Evolutionary conservation across 2,329 filamentous ascomycete genomes (phyloP), one percentile per base, ranked within the genome.

Genomic region (Paracorniculantispora psalliotae): DNA sequence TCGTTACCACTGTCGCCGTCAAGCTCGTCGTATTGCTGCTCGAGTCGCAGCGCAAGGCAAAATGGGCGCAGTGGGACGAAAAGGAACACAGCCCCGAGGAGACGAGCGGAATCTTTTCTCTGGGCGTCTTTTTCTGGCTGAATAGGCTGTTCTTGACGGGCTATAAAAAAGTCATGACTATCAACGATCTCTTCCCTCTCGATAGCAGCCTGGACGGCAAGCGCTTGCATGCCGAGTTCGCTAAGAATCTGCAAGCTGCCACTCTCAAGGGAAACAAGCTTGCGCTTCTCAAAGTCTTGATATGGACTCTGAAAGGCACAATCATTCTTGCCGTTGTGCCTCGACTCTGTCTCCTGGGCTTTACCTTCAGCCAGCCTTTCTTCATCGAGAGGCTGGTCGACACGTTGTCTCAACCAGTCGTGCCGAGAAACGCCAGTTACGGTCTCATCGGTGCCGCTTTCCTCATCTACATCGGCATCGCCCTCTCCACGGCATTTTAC

Each of bases 351-450:
- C 64, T 75, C 4, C 68, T 75, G 4, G 75, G 69, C 13, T 76
- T 78, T 61, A 73, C 66, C 19, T 75, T 76, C 43, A 75, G 74
- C 39, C 75, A 77, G 48, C 76, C 77, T 0, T 74, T 79, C 25
- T 72, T 79, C 43, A 75, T 79, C 56, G 67, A 75, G 15, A 65
- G 68, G 0, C 67, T 75, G 0, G 64, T 79, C 1, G 59, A 63
- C 3, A 63, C 66, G 21, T 44, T 63, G 2, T 63, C 71, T 2
- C 59, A 65, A 8, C 59, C 62, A 0, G 21, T 52, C 0, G 57
- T 61, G 0, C 61, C 0, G 60, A 63, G 0, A 72, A 69, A 33
- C 58, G 67, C 17, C 15, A 71, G 75, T 2, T 78, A 76, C 59
- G 77, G 77, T 0, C 68, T 79, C 5, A 75, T 80, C 10, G 77